These are phyloP conservation scores for Yamadazyma dushanensis DNA, from an alignment of 1,139 yeast species.

Conservation along the genomic window DNA sequence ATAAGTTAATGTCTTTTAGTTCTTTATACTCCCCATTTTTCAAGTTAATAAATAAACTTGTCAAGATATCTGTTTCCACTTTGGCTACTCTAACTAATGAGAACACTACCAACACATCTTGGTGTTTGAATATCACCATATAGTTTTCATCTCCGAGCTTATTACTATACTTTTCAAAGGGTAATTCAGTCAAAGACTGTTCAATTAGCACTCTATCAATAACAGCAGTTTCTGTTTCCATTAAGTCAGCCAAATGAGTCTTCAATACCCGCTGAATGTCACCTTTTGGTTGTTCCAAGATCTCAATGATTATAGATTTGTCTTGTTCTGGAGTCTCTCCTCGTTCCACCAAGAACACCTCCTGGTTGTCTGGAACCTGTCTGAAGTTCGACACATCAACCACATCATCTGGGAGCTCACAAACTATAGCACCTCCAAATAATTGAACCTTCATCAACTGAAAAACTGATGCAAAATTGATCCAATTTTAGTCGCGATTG, in stretches of 20 bases:
- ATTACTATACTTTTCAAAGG: not conserved
- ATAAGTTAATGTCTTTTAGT: constrained; percentile 1
- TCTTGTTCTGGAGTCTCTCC: constrained; percentile 36
- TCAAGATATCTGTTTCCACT: constrained; percentile 60
- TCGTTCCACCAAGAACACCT: constrained; percentile 60
- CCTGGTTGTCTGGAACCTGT: constrained; percentile 87
- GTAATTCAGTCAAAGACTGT: not conserved
- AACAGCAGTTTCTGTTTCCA: constrained; percentile 19
- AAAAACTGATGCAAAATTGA: too few relatives aligned
- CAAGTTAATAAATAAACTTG: constrained; percentile 30
- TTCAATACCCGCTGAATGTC: constrained; percentile 36
- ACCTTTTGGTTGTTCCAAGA: constrained; percentile 53
- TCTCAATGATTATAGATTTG: constrained; percentile 68
- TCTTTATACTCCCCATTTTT: constrained; percentile 4
- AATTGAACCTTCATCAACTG: constrained; percentile 13
- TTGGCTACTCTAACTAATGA: constrained; percentile 53
- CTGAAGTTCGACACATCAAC: constrained; percentile 73
- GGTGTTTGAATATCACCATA: constrained; percentile 8
- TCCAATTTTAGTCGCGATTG: not conserved
- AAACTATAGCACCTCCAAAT: constrained; percentile 79
- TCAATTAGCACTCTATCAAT: constrained; percentile 3
- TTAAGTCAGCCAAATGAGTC: constrained; percentile 44
- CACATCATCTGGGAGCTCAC: constrained; percentile 53
- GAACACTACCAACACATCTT: constrained; percentile 19
- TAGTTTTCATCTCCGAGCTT: constrained; percentile 5